Evolutionary conservation across 345 rosid genomes (phyloP), one percentile per base, ranked within the genome.

Genomic region (Gossypium thurberi): DNA sequence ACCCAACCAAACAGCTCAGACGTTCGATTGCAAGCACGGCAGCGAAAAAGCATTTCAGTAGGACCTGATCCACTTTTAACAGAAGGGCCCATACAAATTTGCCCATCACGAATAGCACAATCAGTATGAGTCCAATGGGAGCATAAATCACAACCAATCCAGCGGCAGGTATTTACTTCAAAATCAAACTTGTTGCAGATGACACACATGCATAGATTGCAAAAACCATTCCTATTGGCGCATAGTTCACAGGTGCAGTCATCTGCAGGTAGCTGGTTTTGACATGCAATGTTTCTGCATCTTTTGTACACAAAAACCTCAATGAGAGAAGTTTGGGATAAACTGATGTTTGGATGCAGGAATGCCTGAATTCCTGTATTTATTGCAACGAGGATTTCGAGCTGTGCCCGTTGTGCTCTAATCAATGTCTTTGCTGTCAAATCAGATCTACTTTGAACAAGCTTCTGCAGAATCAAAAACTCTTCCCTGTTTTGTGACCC

Each of bases 51-150:
- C 98, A 95, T 95, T 75, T 95, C 99, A 53, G 87, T 79, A 18
- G 85, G 87, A 53, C 89, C 91, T 2, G 84, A 80, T 65, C 86
- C 90, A 71, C 77, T 88, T 86, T 88, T 92, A 28, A 82, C 84
- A 71, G 97, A 85, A 56, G 88, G 79, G 26, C 94, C 98, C 88
- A 76, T 91, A 23, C 84, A 84, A 67, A 95, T 91, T 81, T 88
- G 93, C 65, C 88, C 93, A 51, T 92, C 96, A 11, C 93, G 90
- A 60, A 92, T 91, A 4, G 99, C 99, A 82, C 99, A 95, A 77
- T 92, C 99, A 2, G 97, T 90, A 82, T 95, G 98, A 68, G 98
- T 92, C 98, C 99, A 95, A 60, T 95, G 99, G 70, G 97, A 91
- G 73, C 97, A 95, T 78, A 95, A 76, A 44, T 92, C 99, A 1